phyloP scores from a whole-genome alignment of 2,329 filamentous ascomycete genomes.

The Immersiporthe knoxdaviesiana region DNA sequence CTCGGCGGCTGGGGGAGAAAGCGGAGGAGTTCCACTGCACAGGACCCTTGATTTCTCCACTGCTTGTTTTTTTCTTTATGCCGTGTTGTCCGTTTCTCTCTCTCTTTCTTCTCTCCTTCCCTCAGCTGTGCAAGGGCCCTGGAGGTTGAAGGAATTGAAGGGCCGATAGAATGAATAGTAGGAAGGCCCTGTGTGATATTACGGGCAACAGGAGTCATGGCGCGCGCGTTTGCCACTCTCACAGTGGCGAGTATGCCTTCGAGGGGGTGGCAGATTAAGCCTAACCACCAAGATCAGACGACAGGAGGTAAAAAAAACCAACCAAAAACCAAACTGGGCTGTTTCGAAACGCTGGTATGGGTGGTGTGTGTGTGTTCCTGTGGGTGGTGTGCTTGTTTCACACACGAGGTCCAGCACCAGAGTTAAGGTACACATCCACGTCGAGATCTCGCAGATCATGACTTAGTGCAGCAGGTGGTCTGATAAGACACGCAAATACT shows the following conservation, averaged over 20 bases:
- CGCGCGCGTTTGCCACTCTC: not conserved
- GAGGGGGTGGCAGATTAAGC: not conserved
- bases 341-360: slow-evolving; percentile 16
- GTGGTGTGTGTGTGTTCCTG: not conserved
- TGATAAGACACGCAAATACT: too few relatives aligned
- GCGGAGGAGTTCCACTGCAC: too few relatives aligned
- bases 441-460: not conserved
- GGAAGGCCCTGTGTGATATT: not conserved
- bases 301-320: not conserved
- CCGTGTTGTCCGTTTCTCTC: not conserved
- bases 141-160: too few relatives aligned
- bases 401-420: not conserved
- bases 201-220: not conserved
- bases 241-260: not conserved
- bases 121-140: not conserved
- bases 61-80: not conserved
- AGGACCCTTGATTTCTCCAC: not conserved
- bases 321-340: too few relatives aligned
- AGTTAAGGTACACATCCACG: not conserved
- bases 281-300: not conserved
- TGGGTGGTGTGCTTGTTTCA: not conserved
- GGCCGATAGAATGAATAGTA: too few relatives aligned
- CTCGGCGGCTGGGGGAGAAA: not conserved
- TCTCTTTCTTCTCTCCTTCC: too few relatives aligned
- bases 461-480: not conserved